Percentiles rank a stretch among this genome's conserved stretches.
These are phyloP conservation scores for Ascochyta koolunga DNA, from an alignment of 2,329 filamentous ascomycete species.

Conservation along the genomic window DNA sequence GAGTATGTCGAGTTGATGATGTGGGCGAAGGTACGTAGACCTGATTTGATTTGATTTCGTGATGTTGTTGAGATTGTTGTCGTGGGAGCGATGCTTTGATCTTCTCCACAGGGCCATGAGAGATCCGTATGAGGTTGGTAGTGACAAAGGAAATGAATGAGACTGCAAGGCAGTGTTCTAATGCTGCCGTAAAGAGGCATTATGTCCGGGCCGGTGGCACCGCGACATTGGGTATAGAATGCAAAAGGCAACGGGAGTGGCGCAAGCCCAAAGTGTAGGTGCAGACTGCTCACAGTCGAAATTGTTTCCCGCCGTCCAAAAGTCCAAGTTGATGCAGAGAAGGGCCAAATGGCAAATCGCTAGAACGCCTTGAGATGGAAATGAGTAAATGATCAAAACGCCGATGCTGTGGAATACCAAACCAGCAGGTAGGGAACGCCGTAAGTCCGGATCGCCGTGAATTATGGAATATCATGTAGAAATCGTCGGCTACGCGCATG, in stretches of 20 bases:
- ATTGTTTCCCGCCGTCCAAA: constrained; percentile 29
- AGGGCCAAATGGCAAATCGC: constrained; percentile 40
- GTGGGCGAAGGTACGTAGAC: constrained; percentile 38
- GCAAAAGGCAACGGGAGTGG: constrained; percentile 34
- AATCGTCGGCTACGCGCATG: constrained; percentile 30
- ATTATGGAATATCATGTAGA: constrained; percentile 40
- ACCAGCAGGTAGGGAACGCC: constrained; percentile 47
- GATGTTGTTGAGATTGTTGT: constrained; percentile 42
- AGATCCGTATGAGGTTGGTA: constrained; percentile 41
- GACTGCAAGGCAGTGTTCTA: constrained; percentile 36
- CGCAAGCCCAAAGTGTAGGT: constrained; percentile 24
- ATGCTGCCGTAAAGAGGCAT: constrained; percentile 34
- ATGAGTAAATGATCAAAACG: constrained; percentile 37
- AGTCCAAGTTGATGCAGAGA: constrained; percentile 33
- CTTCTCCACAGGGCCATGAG: constrained; percentile 39
- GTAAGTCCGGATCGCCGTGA: constrained; percentile 44
- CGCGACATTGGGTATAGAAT: constrained; percentile 40
- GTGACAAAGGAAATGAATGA: constrained; percentile 46
- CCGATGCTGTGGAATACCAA: constrained; percentile 42
- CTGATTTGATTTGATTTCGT: constrained; percentile 39
- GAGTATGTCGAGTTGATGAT: constrained; percentile 29
- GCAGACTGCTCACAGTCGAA: constrained; percentile 26
- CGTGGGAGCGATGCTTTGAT: constrained; percentile 21
- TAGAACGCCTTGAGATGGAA: constrained; percentile 43
- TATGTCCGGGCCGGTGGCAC: constrained; percentile 16